A percentile compares a stretch with the other conserved stretches of the same genome.
Conservation (phyloP, 495 filamentous ascomycete species). For the Choiromyces venosus region DNA sequence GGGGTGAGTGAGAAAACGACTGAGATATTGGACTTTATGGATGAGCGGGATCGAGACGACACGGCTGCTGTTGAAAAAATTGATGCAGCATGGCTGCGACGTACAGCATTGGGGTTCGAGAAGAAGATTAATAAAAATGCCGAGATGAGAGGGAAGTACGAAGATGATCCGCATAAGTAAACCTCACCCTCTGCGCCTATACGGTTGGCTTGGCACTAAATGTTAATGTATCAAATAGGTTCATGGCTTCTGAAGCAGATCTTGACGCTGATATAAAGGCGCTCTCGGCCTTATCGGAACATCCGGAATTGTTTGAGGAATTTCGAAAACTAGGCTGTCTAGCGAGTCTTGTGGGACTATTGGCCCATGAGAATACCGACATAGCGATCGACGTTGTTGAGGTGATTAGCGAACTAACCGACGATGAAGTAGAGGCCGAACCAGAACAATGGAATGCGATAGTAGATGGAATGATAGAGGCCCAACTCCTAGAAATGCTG, state of each 20-base stretch:
- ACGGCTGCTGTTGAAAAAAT: slow-evolving; percentile 63
- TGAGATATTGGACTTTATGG: slow-evolving; percentile 85
- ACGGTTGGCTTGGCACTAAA: background rate
- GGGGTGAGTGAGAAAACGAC: slow-evolving; percentile 75
- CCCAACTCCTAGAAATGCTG: slow-evolving; percentile 76
- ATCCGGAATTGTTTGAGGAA: slow-evolving; percentile 76
- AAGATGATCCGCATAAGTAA: slow-evolving; percentile 75
- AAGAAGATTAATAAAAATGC: slow-evolving; percentile 86
- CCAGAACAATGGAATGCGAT: slow-evolving; percentile 76
- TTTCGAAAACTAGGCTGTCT: slow-evolving; percentile 76
- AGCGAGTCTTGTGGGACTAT: slow-evolving; percentile 65
- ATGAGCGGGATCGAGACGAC: slow-evolving; percentile 58
- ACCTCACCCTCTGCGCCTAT: slow-evolving; percentile 42
- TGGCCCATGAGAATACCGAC: slow-evolving; percentile 95
- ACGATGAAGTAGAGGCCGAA: slow-evolving; percentile 84
- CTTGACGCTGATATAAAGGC: slow-evolving; percentile 83
- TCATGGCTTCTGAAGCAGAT: slow-evolving; percentile 82
- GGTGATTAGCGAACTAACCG: slow-evolving; percentile 85
- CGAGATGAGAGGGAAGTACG: slow-evolving; percentile 84
- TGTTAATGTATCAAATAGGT: slow-evolving; percentile 46
- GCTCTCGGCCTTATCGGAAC: slow-evolving; percentile 81
- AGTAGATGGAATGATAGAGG: slow-evolving; percentile 75
- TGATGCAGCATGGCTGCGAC: slow-evolving; percentile 75
- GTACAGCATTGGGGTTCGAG: slow-evolving; percentile 78
- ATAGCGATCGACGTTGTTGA: slow-evolving; percentile 90